phyloP scores from a whole-genome alignment of 495 filamentous ascomycete species.

The Penicillium bovifimosum region DNA sequence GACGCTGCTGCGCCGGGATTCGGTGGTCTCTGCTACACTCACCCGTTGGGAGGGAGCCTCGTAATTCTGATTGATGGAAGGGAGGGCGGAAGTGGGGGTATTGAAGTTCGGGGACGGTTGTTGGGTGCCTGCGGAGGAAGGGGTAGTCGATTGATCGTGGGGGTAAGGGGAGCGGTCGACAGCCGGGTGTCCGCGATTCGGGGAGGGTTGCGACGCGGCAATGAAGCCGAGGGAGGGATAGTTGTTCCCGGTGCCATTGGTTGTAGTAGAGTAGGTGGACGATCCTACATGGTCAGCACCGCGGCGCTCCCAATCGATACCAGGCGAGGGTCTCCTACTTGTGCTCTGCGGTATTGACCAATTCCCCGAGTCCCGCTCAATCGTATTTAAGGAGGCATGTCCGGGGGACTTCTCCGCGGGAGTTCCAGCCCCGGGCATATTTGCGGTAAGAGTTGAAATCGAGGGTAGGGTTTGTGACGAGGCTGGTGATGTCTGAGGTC shows the following conservation, averaged over 20 bases:
- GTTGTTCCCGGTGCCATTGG: conserved; percentile 43
- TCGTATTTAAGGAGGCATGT: conserved; percentile 43
- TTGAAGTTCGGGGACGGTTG: conserved; percentile 41
- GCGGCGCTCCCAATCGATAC: conserved; percentile 7
- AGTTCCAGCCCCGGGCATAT: conserved; percentile 26
- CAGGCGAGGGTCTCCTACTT: conserved; percentile 29
- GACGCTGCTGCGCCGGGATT: conserved; percentile 71
- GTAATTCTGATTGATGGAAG: conserved; percentile 49
- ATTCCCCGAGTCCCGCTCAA: conserved; percentile 47
- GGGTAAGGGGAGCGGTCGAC: conserved; percentile 44
- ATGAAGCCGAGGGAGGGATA: conserved; percentile 48
- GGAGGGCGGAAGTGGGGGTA: conserved; percentile 36
- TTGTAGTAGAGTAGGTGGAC: conserved; percentile 49
- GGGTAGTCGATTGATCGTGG: conserved; percentile 38
- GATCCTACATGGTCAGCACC: conserved; percentile 42
- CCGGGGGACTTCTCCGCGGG: conserved; percentile 41
- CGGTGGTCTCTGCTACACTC: conserved; percentile 42
- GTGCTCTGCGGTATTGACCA: conserved; percentile 50
- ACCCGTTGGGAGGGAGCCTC: conserved; percentile 41
- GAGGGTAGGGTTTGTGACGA: conserved; percentile 45
- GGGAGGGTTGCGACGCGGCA: conserved; percentile 45
- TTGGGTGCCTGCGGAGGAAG: conserved; percentile 43
- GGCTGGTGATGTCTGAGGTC: conserved; percentile 32
- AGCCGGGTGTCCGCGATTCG: conserved; percentile 39
- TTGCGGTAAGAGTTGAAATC: conserved; percentile 44